These are phyloP conservation scores for Calycina herbarum DNA, from an alignment of 2,329 filamentous ascomycete genomes.

Conservation along the genomic window DNA sequence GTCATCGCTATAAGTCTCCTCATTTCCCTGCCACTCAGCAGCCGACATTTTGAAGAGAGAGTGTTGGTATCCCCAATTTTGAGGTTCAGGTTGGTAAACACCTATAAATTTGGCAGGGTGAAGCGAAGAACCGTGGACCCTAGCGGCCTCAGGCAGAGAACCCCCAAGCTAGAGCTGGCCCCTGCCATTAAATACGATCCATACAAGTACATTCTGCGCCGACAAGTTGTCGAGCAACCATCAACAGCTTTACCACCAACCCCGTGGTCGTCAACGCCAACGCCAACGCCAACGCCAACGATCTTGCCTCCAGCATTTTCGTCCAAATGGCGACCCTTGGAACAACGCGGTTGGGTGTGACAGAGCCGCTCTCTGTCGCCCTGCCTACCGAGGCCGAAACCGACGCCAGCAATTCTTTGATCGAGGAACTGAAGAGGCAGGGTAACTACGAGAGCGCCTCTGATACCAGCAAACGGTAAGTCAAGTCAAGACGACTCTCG, in stretches of 20 bases:
- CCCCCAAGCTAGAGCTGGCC: background rate
- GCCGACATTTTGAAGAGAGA: slow-evolving; percentile 15
- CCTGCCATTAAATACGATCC: background rate
- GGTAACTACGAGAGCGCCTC: slow-evolving; percentile 87
- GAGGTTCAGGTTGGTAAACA: background rate
- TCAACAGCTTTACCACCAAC: background rate
- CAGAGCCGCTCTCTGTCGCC: slow-evolving; percentile 75
- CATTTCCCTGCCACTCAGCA: slow-evolving; percentile 49
- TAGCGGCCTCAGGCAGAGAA: too few relatives aligned
- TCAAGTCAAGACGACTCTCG: background rate
- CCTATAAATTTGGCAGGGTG: background rate
- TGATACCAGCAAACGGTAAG: slow-evolving; percentile 80
- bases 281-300: slow-evolving; percentile 7
- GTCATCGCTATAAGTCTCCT: slow-evolving; percentile 54
- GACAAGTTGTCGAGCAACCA: too few relatives aligned
- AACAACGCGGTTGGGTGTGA: slow-evolving; percentile 59
- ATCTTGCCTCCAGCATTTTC: slow-evolving; percentile 9
- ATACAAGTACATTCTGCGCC: background rate
- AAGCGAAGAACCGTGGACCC: background rate
- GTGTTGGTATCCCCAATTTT: background rate
- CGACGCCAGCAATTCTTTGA: slow-evolving; percentile 72
- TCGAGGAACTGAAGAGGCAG: slow-evolving; percentile 81
- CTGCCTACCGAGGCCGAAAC: slow-evolving; percentile 78
- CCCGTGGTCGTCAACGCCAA: background rate
- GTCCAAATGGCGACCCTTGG: slow-evolving; percentile 33